Conservation (phyloP, 176 grass and related monocot genomes). For the Oryza glaberrima region DNA sequence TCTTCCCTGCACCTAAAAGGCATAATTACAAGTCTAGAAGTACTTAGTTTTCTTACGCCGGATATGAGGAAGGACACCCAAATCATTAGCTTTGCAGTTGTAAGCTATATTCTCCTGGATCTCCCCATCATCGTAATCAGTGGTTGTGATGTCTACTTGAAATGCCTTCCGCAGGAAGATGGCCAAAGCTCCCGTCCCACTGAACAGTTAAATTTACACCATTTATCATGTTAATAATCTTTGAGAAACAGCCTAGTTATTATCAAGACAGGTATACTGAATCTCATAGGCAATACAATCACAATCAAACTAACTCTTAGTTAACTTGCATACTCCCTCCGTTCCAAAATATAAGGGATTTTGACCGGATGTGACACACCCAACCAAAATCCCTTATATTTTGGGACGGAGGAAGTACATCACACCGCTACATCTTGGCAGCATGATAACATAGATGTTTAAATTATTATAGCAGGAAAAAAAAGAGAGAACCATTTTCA, state of each 20-base stretch:
- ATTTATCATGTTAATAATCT: slow-evolving; percentile 12
- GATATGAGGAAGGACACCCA: slow-evolving; percentile 73
- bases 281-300: not conserved
- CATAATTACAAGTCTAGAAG: not conserved
- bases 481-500: not conserved
- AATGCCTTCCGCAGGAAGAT: slow-evolving; percentile 72
- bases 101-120: slow-evolving; percentile 94
- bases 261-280: not conserved
- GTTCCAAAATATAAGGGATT: too few relatives aligned
- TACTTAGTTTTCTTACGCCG: slow-evolving; percentile 51
- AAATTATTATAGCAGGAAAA: slow-evolving; percentile 4
- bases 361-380: too few relatives aligned
- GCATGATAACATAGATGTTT: slow-evolving; percentile 15
- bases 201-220: slow-evolving; percentile 26
- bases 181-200: slow-evolving; percentile 88
- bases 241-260: not conserved
- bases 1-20: slow-evolving; percentile 7
- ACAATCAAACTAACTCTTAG: not conserved
- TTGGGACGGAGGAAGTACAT: not conserved
- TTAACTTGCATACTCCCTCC: not conserved
- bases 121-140: slow-evolving; percentile 84
- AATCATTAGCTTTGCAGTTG: slow-evolving; percentile 66
- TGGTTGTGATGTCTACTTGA: slow-evolving; percentile 80
- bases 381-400: too few relatives aligned
- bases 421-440: not conserved